Evolutionary conservation across 441 rosid species (phyloP).

Genomic region (Eruca vesicaria): DNA sequence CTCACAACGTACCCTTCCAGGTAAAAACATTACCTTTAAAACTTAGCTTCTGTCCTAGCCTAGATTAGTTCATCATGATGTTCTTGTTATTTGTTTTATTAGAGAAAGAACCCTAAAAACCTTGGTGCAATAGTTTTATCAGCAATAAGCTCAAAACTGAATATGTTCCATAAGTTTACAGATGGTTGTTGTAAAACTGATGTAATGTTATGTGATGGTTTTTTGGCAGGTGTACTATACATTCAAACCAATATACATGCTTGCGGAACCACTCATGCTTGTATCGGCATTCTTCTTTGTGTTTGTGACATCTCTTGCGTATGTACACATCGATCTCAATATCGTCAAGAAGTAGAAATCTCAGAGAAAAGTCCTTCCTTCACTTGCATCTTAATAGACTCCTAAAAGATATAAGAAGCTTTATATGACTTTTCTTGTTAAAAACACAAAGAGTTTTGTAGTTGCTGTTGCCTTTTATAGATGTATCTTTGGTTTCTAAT

Average conservation of each 20-base stretch:
- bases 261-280: slow-evolving; percentile 95
- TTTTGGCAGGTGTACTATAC: slow-evolving; percentile 80
- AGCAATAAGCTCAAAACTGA: not conserved
- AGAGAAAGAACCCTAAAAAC: not conserved
- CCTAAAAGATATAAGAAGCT: not conserved
- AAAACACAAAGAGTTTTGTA: slow-evolving; percentile 23
- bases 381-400: slow-evolving; percentile 11
- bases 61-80: not conserved
- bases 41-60: not conserved
- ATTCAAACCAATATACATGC: slow-evolving; percentile 93
- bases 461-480: slow-evolving; percentile 1
- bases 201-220: not conserved
- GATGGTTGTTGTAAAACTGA: not conserved
- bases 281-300: slow-evolving; percentile 72
- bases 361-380: not conserved
- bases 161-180: not conserved
- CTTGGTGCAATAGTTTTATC: not conserved
- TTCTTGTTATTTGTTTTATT: not conserved
- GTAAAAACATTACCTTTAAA: slow-evolving; percentile 41
- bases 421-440: not conserved
- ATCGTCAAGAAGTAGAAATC: slow-evolving; percentile 38
- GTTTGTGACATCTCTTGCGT: slow-evolving; percentile 72
- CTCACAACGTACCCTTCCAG: slow-evolving; percentile 85
- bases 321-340: slow-evolving; percentile 81
- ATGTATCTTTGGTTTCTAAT: not conserved